phyloP scores from a whole-genome alignment of 2,329 filamentous ascomycete genomes.

The Colletotrichum orchidophilum region DNA sequence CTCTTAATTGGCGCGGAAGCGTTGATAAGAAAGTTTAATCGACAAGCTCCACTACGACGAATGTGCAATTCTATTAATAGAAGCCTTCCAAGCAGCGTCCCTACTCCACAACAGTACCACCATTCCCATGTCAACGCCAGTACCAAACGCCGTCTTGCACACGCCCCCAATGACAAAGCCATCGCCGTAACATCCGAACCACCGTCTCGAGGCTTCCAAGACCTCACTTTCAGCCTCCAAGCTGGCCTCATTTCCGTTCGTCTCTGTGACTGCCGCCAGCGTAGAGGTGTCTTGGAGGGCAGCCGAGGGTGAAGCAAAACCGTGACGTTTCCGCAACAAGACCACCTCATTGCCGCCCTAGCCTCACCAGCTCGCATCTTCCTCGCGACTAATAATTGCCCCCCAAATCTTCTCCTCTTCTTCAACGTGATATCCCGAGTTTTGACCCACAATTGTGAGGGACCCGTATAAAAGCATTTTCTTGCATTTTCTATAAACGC shows the following conservation, averaged over 20 bases:
- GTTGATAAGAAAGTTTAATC: not conserved
- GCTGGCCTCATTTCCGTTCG: not conserved
- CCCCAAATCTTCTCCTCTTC: constrained; percentile 54
- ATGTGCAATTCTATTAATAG: not conserved
- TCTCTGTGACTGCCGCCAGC: no score
- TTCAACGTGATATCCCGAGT: constrained; percentile 54
- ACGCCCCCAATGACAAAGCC: not conserved
- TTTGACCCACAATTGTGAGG: constrained; percentile 55
- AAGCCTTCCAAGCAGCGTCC: not conserved
- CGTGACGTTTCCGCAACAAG: no score
- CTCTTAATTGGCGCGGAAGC: not conserved
- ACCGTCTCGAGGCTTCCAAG: not conserved
- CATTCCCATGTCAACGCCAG: not conserved
- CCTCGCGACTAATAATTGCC: constrained; percentile 51
- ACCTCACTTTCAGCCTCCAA: no score
- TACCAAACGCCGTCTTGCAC: not conserved
- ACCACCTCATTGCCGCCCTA: not conserved
- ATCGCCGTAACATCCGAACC: not conserved
- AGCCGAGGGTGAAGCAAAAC: no score
- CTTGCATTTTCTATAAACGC: constrained; percentile 48
- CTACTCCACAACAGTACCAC: not conserved
- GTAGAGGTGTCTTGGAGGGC: no score
- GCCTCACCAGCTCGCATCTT: constrained; percentile 52
- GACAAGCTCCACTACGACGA: not conserved
- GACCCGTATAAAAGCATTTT: constrained; percentile 56